Base-by-base conservation (phyloP, 306 rosid species). In the Dryas alaskensis region DNA sequence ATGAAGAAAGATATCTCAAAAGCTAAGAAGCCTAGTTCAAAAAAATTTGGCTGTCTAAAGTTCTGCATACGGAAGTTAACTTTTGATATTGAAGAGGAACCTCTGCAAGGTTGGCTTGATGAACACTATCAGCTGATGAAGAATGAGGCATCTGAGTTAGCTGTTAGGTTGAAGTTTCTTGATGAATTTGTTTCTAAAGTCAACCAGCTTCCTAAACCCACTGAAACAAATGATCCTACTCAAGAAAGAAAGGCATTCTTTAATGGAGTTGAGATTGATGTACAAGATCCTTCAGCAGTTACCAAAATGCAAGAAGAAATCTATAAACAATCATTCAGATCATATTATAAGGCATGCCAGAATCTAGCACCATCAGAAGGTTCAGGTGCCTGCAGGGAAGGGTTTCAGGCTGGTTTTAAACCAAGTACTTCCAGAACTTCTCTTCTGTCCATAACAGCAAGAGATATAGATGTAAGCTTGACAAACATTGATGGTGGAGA, bases 61-160 rank as follows among this genome's bases (percentile, higher is more conserved):
- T 92, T 95, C 77, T 83, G 79, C 83, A 83, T 88, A 86, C 90
- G 97, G 75, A 92, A 85, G 85, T 80, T 95, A 54, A 88, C 96
- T 83, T 92, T 86, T 73, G 96, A 92, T 75, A 92, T 95, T 57
- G 99, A 95, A 86, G 99, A 95, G 82, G 98, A 95, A 71, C 99
- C 98, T 47, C 55, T 95, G 74, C 99, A 95, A 85, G 99, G 97
- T 66, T 95, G 99, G 99, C 89, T 95, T 86, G 99, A 95, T 86
- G 99, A 95, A 80, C 99, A 95, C 84, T 85, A 86, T 79, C 90
- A 72, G 70, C 85, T 95, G 77, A 83, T 95, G 88, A 95, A 78
- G 90, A 92, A 92, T 84, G 99, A 95, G 81, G 99, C 92, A 17
- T 78, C 88, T 72, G 99, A 95, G 74, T 80, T 90, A 67, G 97